A percentile compares a stretch with the other conserved stretches of the same genome.
phyloP scores from a whole-genome alignment of 116 monocot species.

The Papilionanthe hybrid region DNA sequence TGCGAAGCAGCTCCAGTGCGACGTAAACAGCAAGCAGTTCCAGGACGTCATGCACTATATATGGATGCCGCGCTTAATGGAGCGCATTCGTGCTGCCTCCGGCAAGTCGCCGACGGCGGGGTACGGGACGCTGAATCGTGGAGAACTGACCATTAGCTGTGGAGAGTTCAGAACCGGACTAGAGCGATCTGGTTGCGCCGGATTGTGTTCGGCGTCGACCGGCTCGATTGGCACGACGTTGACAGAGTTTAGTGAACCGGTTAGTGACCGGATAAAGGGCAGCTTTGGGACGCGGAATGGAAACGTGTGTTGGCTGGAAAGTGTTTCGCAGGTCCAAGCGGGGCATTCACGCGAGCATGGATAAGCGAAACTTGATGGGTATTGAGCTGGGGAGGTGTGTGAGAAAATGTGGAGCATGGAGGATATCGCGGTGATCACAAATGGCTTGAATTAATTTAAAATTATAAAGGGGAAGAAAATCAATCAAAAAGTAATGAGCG shows the following conservation, averaged over 20 bases:
- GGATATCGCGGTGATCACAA: conserved; percentile 16
- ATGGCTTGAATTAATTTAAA: not conserved
- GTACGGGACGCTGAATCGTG: not conserved
- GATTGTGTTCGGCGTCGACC: conserved; percentile 23
- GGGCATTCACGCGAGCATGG: conserved; percentile 12
- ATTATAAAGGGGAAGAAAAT: not conserved
- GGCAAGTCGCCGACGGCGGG: conserved; percentile 3
- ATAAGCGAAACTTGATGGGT: conserved; percentile 28
- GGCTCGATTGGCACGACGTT: conserved; percentile 22
- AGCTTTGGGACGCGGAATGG: not conserved
- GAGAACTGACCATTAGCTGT: not conserved
- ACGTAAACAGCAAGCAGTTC: conserved; percentile 71
- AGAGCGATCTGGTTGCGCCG: not conserved
- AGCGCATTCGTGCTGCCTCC: conserved; percentile 48
- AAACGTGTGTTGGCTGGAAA: not conserved
- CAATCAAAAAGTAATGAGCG: not conserved
- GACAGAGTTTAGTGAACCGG: conserved; percentile 6
- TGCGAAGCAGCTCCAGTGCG: conserved; percentile 39
- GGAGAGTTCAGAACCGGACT: not conserved
- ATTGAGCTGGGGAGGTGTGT: not conserved
- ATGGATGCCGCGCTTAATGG: conserved; percentile 63
- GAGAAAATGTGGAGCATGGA: conserved; percentile 45
- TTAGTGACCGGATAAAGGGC: not conserved
- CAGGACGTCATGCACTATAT: conserved; percentile 43
- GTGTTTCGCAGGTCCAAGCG: conserved; percentile 15